Percentiles rank a stretch among this genome's conserved stretches.
These are phyloP conservation scores for Mycena belliarum DNA, from an alignment of 768 basidiomycete species.

Conservation along the genomic window DNA sequence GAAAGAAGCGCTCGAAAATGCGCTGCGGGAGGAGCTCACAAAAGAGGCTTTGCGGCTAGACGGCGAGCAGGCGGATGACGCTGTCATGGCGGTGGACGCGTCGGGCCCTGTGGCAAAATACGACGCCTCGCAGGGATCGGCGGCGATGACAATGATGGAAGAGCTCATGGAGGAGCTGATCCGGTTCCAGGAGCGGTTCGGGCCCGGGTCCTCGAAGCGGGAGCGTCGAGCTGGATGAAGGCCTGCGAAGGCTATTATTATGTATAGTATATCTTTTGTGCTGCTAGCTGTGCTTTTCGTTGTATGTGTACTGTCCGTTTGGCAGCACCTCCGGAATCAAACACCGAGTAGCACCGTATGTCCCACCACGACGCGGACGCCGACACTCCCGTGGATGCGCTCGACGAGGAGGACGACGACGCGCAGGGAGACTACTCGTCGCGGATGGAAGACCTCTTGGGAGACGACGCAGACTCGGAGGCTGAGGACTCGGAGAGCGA, in stretches of 20 bases:
- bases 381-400: constrained; percentile 36
- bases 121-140: constrained; percentile 27
- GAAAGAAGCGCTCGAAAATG: constrained; percentile 64
- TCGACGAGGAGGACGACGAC: constrained; percentile 43
- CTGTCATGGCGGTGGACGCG: constrained; percentile 36
- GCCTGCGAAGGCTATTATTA: background rate
- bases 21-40: constrained; percentile 39
- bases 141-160: constrained; percentile 85
- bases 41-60: constrained; percentile 8
- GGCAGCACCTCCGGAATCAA: background rate
- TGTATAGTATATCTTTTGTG: background rate
- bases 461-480: constrained; percentile 33
- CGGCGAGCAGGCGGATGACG: constrained; percentile 22
- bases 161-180: constrained; percentile 90
- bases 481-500: constrained; percentile 11
- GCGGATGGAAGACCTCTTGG: constrained; percentile 68
- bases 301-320: constrained; percentile 8
- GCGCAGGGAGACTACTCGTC: constrained; percentile 70
- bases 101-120: constrained; percentile 17
- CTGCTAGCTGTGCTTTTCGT: constrained; percentile 3
- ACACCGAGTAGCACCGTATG: constrained; percentile 4
- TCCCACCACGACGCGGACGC: constrained; percentile 12
- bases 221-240: constrained; percentile 6
- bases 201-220: constrained; percentile 16
- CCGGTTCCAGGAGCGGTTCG: constrained; percentile 68